Conservation (phyloP, 78 protist species). For the Cavenderia fasciculata region DNA sequence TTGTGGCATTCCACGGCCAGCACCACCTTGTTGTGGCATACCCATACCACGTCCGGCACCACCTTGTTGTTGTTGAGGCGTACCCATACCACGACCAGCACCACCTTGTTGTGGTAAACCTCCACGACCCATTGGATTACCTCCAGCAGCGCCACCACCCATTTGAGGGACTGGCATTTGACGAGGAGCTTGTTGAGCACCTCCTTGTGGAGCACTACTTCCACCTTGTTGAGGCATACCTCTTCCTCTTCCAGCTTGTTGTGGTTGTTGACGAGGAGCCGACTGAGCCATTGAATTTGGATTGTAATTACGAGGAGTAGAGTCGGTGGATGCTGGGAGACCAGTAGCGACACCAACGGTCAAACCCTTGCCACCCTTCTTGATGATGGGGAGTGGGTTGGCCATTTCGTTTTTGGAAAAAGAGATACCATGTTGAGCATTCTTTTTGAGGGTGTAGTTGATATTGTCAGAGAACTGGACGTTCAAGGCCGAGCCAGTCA, state of each 20-base stretch:
- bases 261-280: conserved; percentile 10
- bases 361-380: conserved; percentile 78
- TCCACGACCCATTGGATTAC: background rate
- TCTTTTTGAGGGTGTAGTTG: conserved; percentile 65
- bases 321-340: conserved; percentile 74
- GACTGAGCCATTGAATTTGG: conserved; percentile 48
- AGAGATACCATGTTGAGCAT: conserved; percentile 52
- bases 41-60: conserved; percentile 59
- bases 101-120: conserved; percentile 20
- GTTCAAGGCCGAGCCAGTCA: conserved; percentile 46
- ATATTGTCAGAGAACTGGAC: conserved; percentile 71
- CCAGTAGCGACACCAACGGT: conserved; percentile 72
- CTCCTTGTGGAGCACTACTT: background rate
- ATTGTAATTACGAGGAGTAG: conserved; percentile 80
- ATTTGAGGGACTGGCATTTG: conserved; percentile 6
- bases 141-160: conserved; percentile 6
- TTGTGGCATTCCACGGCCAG: conserved; percentile 26
- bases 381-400: conserved; percentile 11
- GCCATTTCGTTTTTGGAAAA: conserved; percentile 57
- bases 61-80: background rate
- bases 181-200: conserved; percentile 14
- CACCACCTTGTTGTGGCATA: conserved; percentile 22
- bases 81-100: background rate
- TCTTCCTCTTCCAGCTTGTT: conserved; percentile 22
- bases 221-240: conserved; percentile 28